Percentiles rank a stretch among this genome's conserved stretches.
Conservation (phyloP, 441 rosid genomes). For the Arabidopsis lyrata region DNA sequence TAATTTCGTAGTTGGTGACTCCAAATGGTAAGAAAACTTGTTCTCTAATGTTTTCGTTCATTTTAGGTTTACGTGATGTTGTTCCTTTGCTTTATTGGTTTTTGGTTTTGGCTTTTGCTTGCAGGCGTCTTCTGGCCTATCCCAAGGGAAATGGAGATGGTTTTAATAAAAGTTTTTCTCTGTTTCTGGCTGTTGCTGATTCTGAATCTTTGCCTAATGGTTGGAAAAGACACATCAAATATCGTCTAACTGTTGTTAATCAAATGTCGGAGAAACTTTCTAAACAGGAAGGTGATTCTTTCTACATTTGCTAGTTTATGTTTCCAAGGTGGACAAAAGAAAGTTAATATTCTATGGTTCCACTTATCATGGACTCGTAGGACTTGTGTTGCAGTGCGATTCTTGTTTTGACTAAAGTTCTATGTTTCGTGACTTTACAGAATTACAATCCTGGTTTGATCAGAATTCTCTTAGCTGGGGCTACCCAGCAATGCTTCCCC, state of each 20-base stretch:
- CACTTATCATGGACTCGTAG: background rate
- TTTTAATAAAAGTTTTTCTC: background rate
- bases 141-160: accelerated
- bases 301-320: no score
- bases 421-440: constrained; percentile 4
- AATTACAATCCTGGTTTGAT: background rate
- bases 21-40: background rate
- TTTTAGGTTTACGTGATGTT: background rate
- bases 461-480: accelerated
- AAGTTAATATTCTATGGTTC: background rate
- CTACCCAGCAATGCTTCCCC: accelerated
- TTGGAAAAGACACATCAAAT: constrained; percentile 4
- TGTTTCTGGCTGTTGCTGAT: background rate
- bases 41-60: background rate
- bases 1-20: background rate
- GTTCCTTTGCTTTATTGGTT: background rate
- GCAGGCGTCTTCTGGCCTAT: background rate
- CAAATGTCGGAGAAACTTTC: constrained; percentile 3
- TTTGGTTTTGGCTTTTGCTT: background rate
- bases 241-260: background rate
- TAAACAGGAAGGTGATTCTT: background rate
- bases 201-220: constrained; percentile 8
- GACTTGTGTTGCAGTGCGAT: background rate
- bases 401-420: background rate
- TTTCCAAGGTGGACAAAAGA: background rate